Base-by-base conservation (phyloP, 1,139 yeast species). In the Pichia sp. region DNA sequence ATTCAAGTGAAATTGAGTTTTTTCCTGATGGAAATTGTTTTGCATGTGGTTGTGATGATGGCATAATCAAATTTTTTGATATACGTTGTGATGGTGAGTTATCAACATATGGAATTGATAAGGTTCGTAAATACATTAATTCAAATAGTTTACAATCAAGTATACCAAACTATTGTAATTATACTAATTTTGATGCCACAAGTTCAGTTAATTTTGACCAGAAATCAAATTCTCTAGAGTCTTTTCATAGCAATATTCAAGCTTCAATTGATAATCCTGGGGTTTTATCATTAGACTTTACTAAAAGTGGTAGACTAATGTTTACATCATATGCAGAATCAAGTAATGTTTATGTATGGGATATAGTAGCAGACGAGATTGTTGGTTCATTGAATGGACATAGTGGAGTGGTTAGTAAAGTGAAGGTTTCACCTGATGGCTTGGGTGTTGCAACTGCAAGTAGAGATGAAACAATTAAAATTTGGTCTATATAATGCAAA, bases 11-110 rank as follows among this genome's bases (percentile, higher is more conserved):
- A 25, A 68, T 85, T 8, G 72, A 76, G 54, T 78, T 80, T 59
- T 84, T 84, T 62, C 89, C 90, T 9, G 85, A 81, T 55, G 90
- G 89, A 2, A 67, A 72, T 32, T 73, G 87, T 0, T 76, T 84
- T 56, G 76, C 76, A 0, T 72, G 80, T 3, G 96, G 96, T 1
- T 76, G 87, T 39, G 97, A 88, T 58, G 95, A 87, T 61, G 92
- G 94, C 1, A 63, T 74, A 0, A 71, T 86, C n/a, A 73, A 86
- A 47, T 64, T 87, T 46, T 85, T 78, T 64, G 97, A 90, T 62
- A 64, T 85, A 43, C 72, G 97, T 53, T 74, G 90, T 5, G 96
- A 85, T 63, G 79, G 95, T 55, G 82, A 79, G 55, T 62, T 89
- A 40, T 74, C 80, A 7, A 62, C 61, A 16, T 87, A 80, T 64